Evolutionary conservation across 768 basidiomycete species (phyloP).

Genomic region (Candolleomyces efflorescens): DNA sequence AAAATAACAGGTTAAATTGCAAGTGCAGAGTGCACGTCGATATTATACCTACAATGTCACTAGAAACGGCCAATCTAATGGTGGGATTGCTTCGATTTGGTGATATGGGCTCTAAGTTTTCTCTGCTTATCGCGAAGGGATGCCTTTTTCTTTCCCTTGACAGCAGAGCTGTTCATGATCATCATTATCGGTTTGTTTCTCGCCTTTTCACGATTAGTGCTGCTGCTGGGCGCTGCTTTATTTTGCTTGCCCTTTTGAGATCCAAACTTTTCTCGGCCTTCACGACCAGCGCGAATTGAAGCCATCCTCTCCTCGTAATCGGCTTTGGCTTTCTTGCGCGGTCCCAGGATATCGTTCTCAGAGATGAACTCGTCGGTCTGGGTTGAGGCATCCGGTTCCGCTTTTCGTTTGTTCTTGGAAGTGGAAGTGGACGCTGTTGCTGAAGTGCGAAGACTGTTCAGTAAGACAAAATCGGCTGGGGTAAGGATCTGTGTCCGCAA

Average conservation of each 20-base stretch:
- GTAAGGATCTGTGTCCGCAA: constrained; percentile 75
- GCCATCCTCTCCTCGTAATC: constrained; percentile 94
- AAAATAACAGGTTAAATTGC: no score
- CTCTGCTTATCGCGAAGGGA: constrained; percentile 79
- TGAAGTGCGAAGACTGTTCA: constrained; percentile 84
- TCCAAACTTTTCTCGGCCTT: constrained; percentile 92
- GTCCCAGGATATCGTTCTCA: constrained; percentile 90
- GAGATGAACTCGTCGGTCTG: constrained; percentile 68
- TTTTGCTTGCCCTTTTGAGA: constrained; percentile 90
- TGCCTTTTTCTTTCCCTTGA: constrained; percentile 81
- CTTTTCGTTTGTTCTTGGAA: constrained; percentile 83
- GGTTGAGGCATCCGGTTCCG: constrained; percentile 61
- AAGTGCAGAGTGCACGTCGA: no score
- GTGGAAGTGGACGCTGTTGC: constrained; percentile 72
- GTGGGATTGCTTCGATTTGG: constrained; percentile 53
- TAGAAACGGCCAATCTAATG: constrained; percentile 9
- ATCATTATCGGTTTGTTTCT: constrained; percentile 96
- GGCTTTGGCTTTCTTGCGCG: constrained; percentile 88
- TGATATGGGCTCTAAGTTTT: constrained; percentile 71
- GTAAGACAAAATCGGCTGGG: constrained; percentile 90
- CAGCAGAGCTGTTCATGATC: constrained; percentile 73
- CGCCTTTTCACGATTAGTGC: constrained; percentile 89
- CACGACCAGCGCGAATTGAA: constrained; percentile 86
- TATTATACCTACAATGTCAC: not conserved
- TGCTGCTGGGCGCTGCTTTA: constrained; percentile 75